phyloP scores from a whole-genome alignment of 1,284 basidiomycete genomes.

The Austroboletus olivaceoglutinosus region DNA sequence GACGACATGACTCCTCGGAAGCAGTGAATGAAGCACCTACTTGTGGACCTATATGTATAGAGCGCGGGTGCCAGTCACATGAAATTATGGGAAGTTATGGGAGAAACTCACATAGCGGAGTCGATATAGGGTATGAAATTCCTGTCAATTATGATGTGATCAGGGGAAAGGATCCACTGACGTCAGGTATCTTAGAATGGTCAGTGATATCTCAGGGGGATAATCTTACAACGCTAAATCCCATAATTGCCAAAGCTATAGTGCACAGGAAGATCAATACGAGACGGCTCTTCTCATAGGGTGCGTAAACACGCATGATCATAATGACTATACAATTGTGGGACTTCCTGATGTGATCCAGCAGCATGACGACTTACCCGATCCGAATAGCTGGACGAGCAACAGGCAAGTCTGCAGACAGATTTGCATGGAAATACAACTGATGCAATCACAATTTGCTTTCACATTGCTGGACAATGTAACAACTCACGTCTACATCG shows the following conservation, averaged over 20 bases:
- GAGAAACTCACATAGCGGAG: neutral
- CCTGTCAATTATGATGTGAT: neutral
- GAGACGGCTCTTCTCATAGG: constrained; percentile 24
- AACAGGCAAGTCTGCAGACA: constrained; percentile 1
- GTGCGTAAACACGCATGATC: constrained; percentile 32
- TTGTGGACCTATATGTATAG: constrained; percentile 4
- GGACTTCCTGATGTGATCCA: constrained; percentile 19
- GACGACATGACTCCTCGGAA: neutral
- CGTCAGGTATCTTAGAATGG: neutral
- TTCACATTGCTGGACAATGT: neutral
- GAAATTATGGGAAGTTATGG: neutral
- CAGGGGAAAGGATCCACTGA: constrained; percentile 8
- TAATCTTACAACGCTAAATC: constrained; percentile 21
- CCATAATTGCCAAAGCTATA: constrained; percentile 1
- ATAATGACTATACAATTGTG: constrained; percentile 23
- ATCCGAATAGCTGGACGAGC: constrained; percentile 7
- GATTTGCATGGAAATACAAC: neutral
- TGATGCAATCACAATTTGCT: neutral
- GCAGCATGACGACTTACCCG: constrained; percentile 1
- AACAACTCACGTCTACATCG: constrained; percentile 7
- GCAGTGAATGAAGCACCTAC: constrained; percentile 1
- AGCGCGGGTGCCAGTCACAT: neutral
- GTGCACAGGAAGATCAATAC: constrained; percentile 15
- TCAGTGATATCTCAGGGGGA: neutral
- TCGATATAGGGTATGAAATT: neutral